Base-by-base conservation (phyloP, 345 rosid species). In the Diplotaxis tenuifolia region DNA sequence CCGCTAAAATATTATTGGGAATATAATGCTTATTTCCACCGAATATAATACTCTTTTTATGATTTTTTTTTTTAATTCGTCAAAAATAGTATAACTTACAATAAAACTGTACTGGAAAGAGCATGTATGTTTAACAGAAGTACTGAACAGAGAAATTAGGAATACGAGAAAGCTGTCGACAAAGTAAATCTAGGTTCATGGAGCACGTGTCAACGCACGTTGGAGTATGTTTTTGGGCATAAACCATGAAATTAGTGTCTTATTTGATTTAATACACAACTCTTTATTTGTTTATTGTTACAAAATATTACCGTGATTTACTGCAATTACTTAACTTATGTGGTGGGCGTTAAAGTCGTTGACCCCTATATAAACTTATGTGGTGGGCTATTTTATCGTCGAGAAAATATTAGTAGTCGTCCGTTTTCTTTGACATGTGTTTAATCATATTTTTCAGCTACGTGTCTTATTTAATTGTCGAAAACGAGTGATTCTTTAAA, bases 171-270 rank as follows among this genome's bases (percentile, higher is more conserved):
- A 74, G 81, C 75, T 75, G 62, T 20, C 58, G 79, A 78, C 73
- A 69, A 69, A 74, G 75, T 75, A 19, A 49, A 80, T 68, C 74
- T 86, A 23, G 86, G 70, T 34, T 56, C 9, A 12, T 28, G 80
- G 70, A 80, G 73, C 87, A 85, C 86, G 87, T 88, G 85, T 67
- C 71, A 32, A 70, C 61, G 80, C 85, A 83, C 85, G 84, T 86
- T 89, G 83, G 75, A 25, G 5, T 72, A 40, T 56, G 18, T 20
- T 25, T 75, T 28, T 53, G 16, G 49, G 4, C 62, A 38, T 53
- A 14, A n/a, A 45, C 54, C 67, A 68, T 68, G 31, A 66, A 22
- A 61, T 61, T 50, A 67, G 42, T 50, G 68, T 67, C 40, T 18
- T 20, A 3, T 11, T 66, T 21, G 20, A 25, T 9, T 45, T 38